Evolutionary conservation across 2,329 filamentous ascomycete genomes (phyloP).

Genomic region (Monosporascus ibericus): DNA sequence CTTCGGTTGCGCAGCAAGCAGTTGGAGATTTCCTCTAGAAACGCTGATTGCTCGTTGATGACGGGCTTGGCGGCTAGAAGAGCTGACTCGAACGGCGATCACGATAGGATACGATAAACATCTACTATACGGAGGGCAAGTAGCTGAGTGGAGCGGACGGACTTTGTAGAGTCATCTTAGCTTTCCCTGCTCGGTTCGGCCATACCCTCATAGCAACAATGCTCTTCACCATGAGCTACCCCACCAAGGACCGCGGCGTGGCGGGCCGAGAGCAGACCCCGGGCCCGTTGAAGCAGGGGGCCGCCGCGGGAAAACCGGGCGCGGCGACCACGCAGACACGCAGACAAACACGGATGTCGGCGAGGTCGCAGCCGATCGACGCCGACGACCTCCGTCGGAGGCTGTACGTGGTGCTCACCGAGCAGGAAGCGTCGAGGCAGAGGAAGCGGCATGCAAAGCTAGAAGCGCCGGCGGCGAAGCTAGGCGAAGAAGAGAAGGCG

Average conservation of each 20-base stretch:
- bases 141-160: background rate
- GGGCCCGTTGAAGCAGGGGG: constrained; percentile 2
- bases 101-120: too few relatives aligned
- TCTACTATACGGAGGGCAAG: too few relatives aligned
- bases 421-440: constrained; percentile 39
- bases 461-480: constrained; percentile 15
- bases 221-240: constrained; percentile 13
- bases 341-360: constrained; percentile 6
- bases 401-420: constrained; percentile 42
- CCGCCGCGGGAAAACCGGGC: background rate
- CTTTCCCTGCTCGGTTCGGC: background rate
- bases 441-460: constrained; percentile 24
- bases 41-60: background rate
- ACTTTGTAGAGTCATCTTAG: background rate
- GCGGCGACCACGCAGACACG: background rate
- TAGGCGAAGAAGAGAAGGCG: constrained; percentile 4
- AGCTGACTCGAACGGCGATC: too few relatives aligned
- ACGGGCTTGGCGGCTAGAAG: too few relatives aligned
- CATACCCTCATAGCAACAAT: constrained; percentile 2
- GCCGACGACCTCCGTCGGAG: constrained; percentile 49
- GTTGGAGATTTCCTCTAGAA: background rate
- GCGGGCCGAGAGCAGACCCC: background rate
- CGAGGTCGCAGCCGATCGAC: constrained; percentile 38
- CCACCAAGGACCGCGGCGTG: constrained; percentile 1
- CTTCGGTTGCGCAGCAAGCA: too few relatives aligned